Evolutionary conservation across 2,329 filamentous ascomycete genomes (phyloP), one percentile per base, ranked within the genome.

Genomic region (Dactylellina sp.): DNA sequence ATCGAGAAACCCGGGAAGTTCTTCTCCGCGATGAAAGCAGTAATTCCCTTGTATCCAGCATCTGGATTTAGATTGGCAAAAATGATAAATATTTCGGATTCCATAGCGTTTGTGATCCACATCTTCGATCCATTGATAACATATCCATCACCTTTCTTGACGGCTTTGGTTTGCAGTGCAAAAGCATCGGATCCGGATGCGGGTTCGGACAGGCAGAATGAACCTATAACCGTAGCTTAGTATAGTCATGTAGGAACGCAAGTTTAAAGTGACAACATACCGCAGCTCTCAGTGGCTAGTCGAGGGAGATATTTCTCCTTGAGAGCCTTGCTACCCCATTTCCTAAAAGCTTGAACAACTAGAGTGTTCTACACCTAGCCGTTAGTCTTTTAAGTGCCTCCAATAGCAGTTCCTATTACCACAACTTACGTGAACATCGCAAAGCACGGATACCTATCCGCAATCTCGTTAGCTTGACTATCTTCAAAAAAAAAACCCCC

Each of bases 41-140:
- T 93, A 82, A 99, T 99, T 70, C 95, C 95, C 83, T 93, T 94
- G 86, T 99, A 97, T 60, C 93, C 94, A 84, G 94, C 93, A 83
- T 88, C 89, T 0, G 90, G 93, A 80, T 97, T 90, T 40, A 99
- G 85, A 83, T 97, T 99, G 80, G 95, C 95, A 80, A 99, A 99
- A 70, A 99, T 95, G 80, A 99, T 94, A 84, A 97, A 99, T 84
- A 98, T 90, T 72, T 89, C 89, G 18, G 95, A 91, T 83, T 99
- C 95, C 84, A 94, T 89, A 56, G 91, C 90, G 86, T 99, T 99
- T 76, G 95, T 99, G 83, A 99, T 99, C 95, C 95, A 99, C 95
- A 99, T 99, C 87, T 99, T 99, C 82, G 88, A 89, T 55, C 95
- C 95, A 75, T 88, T 91, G 82, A 99, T 91, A 82, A 86, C 89